Evolutionary conservation across 345 rosid genomes (phyloP).

Genomic region (Ceriops tagal): DNA sequence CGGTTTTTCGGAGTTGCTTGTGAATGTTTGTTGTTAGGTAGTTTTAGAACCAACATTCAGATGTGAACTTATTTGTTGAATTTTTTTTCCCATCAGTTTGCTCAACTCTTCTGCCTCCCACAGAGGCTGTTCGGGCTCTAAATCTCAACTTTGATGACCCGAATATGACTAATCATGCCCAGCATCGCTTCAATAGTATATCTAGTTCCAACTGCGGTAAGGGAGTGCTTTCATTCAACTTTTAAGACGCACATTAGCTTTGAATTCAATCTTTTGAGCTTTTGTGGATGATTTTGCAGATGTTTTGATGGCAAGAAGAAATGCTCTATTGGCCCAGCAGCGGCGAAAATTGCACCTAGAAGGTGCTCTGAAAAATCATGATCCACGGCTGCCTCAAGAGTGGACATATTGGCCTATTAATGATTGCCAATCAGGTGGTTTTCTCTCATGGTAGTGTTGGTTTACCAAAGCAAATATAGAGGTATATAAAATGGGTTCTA

Average conservation of each 20-base stretch:
- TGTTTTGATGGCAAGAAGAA: conserved; percentile 38
- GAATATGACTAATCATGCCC: conserved; percentile 6
- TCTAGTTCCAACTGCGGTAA: conserved; percentile 35
- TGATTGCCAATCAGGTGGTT: background rate
- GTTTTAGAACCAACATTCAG: too few species aligned
- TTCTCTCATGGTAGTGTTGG: background rate
- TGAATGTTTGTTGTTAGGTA: too few species aligned
- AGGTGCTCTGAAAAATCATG: conserved; percentile 24
- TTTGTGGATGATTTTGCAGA: conserved; percentile 17
- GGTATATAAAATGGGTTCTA: background rate
- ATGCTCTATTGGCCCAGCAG: conserved; percentile 24
- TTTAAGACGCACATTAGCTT: too few species aligned
- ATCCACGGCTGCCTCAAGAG: conserved; percentile 52
- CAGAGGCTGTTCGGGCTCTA: conserved; percentile 23
- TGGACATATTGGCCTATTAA: conserved; percentile 48
- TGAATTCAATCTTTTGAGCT: background rate
- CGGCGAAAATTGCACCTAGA: conserved; percentile 24
- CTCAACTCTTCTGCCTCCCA: conserved; percentile 9
- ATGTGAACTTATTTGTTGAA: too few species aligned
- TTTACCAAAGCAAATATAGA: background rate
- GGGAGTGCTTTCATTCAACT: background rate
- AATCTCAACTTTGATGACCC: conserved; percentile 15
- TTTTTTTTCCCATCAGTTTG: conserved; percentile 4
- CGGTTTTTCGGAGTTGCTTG: too few species aligned
- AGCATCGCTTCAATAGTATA: conserved; percentile 20